A percentile compares a stretch with the other conserved stretches of the same genome.
Evolutionary conservation across 805 yeast genomes (phyloP).

Genomic region (Jamesozyma rosinii): DNA sequence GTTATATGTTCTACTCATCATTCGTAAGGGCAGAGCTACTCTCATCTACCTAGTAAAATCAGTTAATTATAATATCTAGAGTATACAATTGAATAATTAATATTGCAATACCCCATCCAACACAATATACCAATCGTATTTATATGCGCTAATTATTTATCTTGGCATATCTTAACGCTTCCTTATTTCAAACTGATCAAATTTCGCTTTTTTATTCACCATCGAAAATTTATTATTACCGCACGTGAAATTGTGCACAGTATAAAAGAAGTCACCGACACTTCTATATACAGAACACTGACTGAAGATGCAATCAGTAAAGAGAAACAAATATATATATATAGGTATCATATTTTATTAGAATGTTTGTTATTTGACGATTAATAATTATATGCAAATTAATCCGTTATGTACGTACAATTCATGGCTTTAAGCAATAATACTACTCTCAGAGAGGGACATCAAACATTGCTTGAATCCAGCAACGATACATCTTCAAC

Average conservation of each 20-base stretch:
- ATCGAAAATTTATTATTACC: background rate
- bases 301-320: too few relatives aligned
- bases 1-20: slow-evolving; percentile 28
- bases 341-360: background rate
- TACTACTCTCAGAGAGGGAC: slow-evolving; percentile 22
- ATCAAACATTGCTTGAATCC: slow-evolving; percentile 89
- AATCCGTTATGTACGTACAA: background rate
- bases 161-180: background rate
- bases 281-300: too few relatives aligned
- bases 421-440: background rate
- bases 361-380: background rate
- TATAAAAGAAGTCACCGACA: too few relatives aligned
- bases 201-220: background rate
- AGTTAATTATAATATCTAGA: background rate
- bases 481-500: slow-evolving; percentile 89
- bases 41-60: slow-evolving; percentile 8
- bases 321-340: too few relatives aligned
- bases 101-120: background rate
- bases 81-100: too few relatives aligned
- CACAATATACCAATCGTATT: background rate
- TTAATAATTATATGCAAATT: background rate
- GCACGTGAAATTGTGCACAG: background rate
- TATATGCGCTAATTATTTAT: background rate
- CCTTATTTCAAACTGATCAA: background rate
- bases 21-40: slow-evolving; percentile 12